phyloP scores from a whole-genome alignment of 257 asterid species.

The Ligustrum vulgare region DNA sequence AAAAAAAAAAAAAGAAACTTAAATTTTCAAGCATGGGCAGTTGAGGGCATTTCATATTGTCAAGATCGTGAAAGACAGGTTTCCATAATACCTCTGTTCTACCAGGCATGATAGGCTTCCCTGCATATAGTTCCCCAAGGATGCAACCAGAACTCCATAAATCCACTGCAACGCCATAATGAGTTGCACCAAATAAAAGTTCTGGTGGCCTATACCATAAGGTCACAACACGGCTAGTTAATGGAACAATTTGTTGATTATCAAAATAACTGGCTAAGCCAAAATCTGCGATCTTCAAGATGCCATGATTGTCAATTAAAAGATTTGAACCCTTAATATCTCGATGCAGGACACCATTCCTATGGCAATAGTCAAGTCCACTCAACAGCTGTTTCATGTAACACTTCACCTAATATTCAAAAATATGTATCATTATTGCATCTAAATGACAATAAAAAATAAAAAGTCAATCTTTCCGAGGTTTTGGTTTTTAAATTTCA shows the following conservation, averaged over 20 bases:
- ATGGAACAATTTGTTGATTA: conserved; percentile 47
- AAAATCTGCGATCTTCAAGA: conserved; percentile 90
- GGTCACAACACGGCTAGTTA: conserved; percentile 95
- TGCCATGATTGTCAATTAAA: conserved; percentile 70
- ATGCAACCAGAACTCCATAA: conserved; percentile 94
- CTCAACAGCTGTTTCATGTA: conserved; percentile 84
- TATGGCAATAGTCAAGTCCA: conserved; percentile 85
- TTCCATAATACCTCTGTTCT: conserved; percentile 75
- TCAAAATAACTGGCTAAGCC: conserved; percentile 82
- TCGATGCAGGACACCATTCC: conserved; percentile 74
- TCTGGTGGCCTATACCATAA: conserved; percentile 98
- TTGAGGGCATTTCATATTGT: not conserved
- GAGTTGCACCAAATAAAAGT: conserved; percentile 79
- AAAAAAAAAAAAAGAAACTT: not conserved
- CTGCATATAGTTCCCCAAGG: conserved; percentile 80
- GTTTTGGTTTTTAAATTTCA: not conserved
- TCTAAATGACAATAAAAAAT: not conserved
- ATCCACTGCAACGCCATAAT: conserved; percentile 84
- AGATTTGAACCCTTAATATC: conserved; percentile 93
- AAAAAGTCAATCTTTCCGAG: conserved; percentile 1
- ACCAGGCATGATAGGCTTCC: conserved; percentile 94
- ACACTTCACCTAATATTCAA: conserved; percentile 63
- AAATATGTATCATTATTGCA: not conserved
- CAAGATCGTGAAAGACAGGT: conserved; percentile 4
- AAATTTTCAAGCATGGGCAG: no score